These are phyloP conservation scores for Tricholoma hemisulphureum DNA, from an alignment of 768 basidiomycete genomes.

Conservation along the genomic window DNA sequence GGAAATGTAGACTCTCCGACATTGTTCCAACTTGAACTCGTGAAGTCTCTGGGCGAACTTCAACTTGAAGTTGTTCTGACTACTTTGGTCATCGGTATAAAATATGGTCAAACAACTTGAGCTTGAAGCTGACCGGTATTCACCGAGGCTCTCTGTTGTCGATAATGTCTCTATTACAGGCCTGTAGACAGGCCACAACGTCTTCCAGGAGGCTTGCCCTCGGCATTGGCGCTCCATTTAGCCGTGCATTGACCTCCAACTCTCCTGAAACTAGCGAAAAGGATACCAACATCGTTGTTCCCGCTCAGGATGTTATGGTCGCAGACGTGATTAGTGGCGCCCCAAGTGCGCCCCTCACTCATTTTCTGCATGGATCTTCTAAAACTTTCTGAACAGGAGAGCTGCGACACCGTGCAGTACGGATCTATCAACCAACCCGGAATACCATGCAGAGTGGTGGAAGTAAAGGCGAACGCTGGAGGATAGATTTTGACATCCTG, in stretches of 20 bases:
- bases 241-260: conserved; percentile 32
- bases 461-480: conserved; percentile 84
- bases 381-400: conserved; percentile 49
- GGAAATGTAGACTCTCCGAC: no score
- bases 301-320: conserved; percentile 60
- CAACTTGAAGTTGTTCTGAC: neutral
- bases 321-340: conserved; percentile 87
- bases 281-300: conserved; percentile 40
- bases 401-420: conserved; percentile 81
- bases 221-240: conserved; percentile 16
- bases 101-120: neutral
- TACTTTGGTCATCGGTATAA: neutral
- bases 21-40: no score
- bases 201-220: conserved; percentile 22
- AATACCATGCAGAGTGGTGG: conserved; percentile 95
- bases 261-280: conserved; percentile 30
- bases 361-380: neutral
- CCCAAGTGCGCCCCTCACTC: conserved; percentile 53
- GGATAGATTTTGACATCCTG: conserved; percentile 93
- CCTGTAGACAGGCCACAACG: conserved; percentile 33
- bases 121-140: neutral
- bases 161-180: conserved; percentile 58
- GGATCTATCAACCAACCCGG: conserved; percentile 90
- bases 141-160: neutral
- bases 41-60: no score